A percentile compares a stretch with the other conserved stretches of the same genome.
Evolutionary conservation across 2,329 filamentous ascomycete genomes (phyloP).

Genomic region (Sporothrix sp.): DNA sequence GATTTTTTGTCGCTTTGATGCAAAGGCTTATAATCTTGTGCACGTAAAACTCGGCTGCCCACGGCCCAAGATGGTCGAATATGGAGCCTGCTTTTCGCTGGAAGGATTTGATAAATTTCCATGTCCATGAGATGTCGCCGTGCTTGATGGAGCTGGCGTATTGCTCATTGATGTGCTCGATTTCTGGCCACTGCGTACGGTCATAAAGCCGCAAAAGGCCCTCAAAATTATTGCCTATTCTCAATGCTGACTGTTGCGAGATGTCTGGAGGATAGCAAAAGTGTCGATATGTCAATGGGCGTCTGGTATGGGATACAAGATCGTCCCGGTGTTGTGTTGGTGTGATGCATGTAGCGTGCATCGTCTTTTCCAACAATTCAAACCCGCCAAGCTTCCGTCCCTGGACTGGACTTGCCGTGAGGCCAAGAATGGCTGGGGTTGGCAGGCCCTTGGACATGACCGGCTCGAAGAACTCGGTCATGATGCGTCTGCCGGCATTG

Average conservation of each 20-base stretch:
- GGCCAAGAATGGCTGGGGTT: conserved; percentile 61
- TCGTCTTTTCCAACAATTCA: conserved; percentile 53
- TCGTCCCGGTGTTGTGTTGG: conserved; percentile 61
- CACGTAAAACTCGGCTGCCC: conserved; percentile 61
- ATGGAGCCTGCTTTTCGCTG: conserved; percentile 41
- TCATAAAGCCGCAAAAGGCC: conserved; percentile 28
- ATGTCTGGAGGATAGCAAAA: conserved; percentile 24
- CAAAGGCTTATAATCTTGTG: conserved; percentile 32
- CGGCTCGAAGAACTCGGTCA: conserved; percentile 60
- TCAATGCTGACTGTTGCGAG: conserved; percentile 20
- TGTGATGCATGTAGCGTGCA: conserved; percentile 59
- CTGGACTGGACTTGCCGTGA: conserved; percentile 72
- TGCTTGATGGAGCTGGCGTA: background rate
- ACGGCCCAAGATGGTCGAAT: conserved; percentile 50
- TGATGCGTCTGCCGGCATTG: conserved; percentile 58
- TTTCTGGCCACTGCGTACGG: background rate
- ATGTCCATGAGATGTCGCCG: background rate
- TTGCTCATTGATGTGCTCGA: background rate
- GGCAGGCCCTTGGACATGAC: conserved; percentile 27
- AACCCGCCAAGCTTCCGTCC: conserved; percentile 46
- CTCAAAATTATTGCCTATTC: conserved; percentile 27
- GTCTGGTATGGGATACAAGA: conserved; percentile 57
- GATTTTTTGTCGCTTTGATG: background rate
- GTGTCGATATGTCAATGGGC: conserved; percentile 43
- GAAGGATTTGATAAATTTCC: conserved; percentile 45